These are phyloP conservation scores for Botrytis tulipae DNA, from an alignment of 2,329 filamentous ascomycete species.

Conservation along the genomic window DNA sequence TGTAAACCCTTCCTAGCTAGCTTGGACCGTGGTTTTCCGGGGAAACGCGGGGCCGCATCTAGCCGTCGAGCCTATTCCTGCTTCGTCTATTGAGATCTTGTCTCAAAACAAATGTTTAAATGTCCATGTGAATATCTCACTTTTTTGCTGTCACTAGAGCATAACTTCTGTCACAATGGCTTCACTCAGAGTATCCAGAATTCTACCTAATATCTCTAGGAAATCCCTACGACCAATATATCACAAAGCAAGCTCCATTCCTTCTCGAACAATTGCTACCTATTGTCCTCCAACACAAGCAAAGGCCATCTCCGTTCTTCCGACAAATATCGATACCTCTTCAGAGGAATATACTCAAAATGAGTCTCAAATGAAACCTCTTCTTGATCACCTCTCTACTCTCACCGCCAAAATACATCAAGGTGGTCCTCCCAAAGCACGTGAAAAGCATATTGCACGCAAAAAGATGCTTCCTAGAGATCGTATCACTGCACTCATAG, in stretches of 20 bases:
- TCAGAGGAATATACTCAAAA: slow-evolving; percentile 83
- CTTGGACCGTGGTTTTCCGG: not conserved
- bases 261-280: slow-evolving; percentile 54
- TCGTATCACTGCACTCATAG: slow-evolving; percentile 80
- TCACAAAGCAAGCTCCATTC: slow-evolving; percentile 30
- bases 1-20: not conserved
- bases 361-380: slow-evolving; percentile 69
- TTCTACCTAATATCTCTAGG: slow-evolving; percentile 46
- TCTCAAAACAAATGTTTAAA: not conserved
- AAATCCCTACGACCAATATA: slow-evolving; percentile 42
- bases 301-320: slow-evolving; percentile 76
- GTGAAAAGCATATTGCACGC: slow-evolving; percentile 80
- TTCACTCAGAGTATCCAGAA: slow-evolving; percentile 47
- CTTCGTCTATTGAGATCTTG: not conserved
- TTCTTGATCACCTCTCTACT: slow-evolving; percentile 64
- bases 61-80: not conserved
- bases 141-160: slow-evolving; percentile 27
- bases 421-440: slow-evolving; percentile 78
- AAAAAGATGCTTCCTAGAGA: slow-evolving; percentile 95
- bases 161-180: slow-evolving; percentile 44
- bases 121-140: slow-evolving; percentile 27
- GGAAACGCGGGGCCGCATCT: not conserved
- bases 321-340: slow-evolving; percentile 70
- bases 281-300: slow-evolving; percentile 82
- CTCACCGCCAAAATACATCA: slow-evolving; percentile 70